Evolutionary conservation across 306 rosid species (phyloP).

Genomic region (Gastrolobium bilobum): DNA sequence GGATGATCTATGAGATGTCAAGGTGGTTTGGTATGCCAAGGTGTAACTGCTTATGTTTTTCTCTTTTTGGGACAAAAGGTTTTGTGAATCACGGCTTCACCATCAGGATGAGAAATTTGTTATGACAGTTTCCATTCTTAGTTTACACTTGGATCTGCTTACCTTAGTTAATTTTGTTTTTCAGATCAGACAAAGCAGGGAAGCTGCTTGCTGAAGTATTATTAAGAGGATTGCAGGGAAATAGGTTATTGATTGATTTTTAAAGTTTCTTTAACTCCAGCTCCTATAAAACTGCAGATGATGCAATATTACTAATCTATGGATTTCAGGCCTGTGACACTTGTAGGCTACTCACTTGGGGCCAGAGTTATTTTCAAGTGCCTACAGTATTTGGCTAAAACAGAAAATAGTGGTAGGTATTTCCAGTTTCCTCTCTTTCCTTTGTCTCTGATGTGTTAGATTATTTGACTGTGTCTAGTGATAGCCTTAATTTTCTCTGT

Average conservation of each 20-base stretch:
- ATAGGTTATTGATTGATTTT: constrained; percentile 56
- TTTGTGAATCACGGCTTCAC: constrained; percentile 29
- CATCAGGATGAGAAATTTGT: background rate
- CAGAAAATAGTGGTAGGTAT: constrained; percentile 58
- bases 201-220: constrained; percentile 70
- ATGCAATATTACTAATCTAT: constrained; percentile 32
- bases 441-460: constrained; percentile 12
- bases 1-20: constrained; percentile 9
- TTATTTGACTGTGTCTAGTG: background rate
- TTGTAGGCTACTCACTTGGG: constrained; percentile 70
- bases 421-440: background rate
- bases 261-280: constrained; percentile 18
- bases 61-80: background rate
- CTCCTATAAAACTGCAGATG: constrained; percentile 21
- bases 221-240: constrained; percentile 67
- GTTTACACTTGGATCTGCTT: constrained; percentile 35
- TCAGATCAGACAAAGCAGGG: constrained; percentile 77
- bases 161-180: constrained; percentile 33
- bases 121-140: constrained; percentile 22
- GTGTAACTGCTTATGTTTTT: background rate
- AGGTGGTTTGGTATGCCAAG: constrained; percentile 16
- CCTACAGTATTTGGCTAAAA: constrained; percentile 55
- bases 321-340: constrained; percentile 74
- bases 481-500: background rate
- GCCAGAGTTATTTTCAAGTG: constrained; percentile 69